Conservation (phyloP, 1,284 basidiomycete genomes). For the Ganoderma lucidum region DNA sequence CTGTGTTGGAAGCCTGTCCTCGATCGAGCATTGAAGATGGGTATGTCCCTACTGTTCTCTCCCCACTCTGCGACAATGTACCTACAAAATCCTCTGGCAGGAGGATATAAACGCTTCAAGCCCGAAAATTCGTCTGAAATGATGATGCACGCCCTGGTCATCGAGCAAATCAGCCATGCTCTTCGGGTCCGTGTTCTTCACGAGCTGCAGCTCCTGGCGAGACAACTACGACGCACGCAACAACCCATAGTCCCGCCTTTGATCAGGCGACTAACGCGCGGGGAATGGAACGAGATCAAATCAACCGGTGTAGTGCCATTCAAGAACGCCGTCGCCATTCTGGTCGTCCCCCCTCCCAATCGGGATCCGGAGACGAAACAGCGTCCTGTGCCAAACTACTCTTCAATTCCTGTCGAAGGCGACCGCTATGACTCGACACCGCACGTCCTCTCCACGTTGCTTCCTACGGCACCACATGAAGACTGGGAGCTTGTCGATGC, state of each 20-base stretch:
- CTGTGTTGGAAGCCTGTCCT: slow-evolving; percentile 64
- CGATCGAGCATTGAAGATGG: slow-evolving; percentile 41
- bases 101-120: slow-evolving; percentile 21
- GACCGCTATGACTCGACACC: slow-evolving; percentile 19
- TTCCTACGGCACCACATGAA: slow-evolving; percentile 39
- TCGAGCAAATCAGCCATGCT: slow-evolving; percentile 65
- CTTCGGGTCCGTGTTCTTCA: slow-evolving; percentile 77
- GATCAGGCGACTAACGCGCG: slow-evolving; percentile 67
- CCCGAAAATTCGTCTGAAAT: slow-evolving; percentile 10
- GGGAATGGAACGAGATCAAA: slow-evolving; percentile 62
- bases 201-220: slow-evolving; percentile 67
- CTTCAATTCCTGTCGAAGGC: slow-evolving; percentile 47
- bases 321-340: slow-evolving; percentile 63
- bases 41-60: slow-evolving; percentile 37
- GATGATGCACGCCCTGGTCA: slow-evolving; percentile 48
- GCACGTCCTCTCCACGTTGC: slow-evolving; percentile 12
- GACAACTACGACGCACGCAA: slow-evolving; percentile 45
- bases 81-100: slow-evolving; percentile 8
- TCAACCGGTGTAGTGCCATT: slow-evolving; percentile 56
- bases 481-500: slow-evolving; percentile 5
- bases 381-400: slow-evolving; percentile 52
- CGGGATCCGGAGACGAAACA: slow-evolving; percentile 56
- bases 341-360: slow-evolving; percentile 77
- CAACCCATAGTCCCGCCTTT: slow-evolving; percentile 44
- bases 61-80: background rate